Percentiles rank a stretch among this genome's conserved stretches.
Conservation (phyloP, 2,329 filamentous ascomycete species). For the Lasiodiplodia citricola region DNA sequence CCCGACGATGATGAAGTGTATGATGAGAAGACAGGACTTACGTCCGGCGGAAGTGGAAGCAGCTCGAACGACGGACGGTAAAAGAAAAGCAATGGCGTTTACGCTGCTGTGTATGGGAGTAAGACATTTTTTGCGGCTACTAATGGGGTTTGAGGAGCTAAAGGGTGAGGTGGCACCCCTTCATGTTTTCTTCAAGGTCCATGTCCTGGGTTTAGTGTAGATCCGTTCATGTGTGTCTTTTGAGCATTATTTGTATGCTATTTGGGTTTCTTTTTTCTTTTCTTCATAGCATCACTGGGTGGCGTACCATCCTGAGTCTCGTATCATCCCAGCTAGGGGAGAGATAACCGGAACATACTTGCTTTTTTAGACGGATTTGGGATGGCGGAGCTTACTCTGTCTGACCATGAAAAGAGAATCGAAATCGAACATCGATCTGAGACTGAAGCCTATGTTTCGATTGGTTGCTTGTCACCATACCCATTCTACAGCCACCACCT, state of each 20-base stretch:
- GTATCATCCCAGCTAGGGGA: neutral
- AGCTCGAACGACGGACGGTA: slow-evolving; percentile 13
- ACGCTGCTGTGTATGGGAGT: too few relatives aligned
- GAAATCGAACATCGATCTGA: neutral
- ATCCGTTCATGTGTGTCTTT: neutral
- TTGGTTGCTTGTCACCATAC: too few relatives aligned
- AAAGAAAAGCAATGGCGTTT: neutral
- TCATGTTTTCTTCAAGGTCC: neutral
- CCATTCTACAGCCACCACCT: too few relatives aligned
- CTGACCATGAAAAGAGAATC: neutral
- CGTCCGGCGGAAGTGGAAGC: slow-evolving; percentile 3
- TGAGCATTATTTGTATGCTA: neutral
- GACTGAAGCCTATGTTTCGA: neutral
- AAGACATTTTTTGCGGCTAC: neutral
- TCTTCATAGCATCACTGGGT: neutral
- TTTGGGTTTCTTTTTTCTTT: neutral
- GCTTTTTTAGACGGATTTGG: neutral
- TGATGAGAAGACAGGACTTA: slow-evolving; percentile 34
- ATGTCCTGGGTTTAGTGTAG: neutral
- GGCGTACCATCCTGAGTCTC: neutral
- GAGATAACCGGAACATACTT: neutral
- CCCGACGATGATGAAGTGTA: slow-evolving; percentile 18
- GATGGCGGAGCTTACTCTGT: neutral
- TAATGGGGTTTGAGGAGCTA: neutral
- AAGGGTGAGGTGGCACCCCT: neutral